Conservation (phyloP, 139 green algal genomes). For the Auxenochlorella pyrenoidosa region DNA sequence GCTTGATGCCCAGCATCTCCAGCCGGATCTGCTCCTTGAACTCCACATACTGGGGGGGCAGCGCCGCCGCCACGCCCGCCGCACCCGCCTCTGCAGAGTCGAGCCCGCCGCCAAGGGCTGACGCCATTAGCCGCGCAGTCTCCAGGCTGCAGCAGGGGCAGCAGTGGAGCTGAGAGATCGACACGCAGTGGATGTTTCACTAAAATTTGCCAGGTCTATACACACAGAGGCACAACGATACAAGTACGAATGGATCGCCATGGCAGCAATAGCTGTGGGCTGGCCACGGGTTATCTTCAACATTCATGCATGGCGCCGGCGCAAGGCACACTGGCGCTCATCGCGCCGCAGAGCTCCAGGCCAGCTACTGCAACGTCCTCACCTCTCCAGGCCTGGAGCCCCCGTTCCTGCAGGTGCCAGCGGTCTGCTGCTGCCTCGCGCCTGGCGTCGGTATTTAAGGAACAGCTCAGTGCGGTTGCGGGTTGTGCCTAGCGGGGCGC, state of each 20-base stretch:
- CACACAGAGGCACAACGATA: too few species aligned
- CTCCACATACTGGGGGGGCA: slow-evolving; percentile 56
- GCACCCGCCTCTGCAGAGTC: slow-evolving; percentile 47
- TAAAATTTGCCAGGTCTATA: too few species aligned
- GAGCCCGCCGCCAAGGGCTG: slow-evolving; percentile 50
- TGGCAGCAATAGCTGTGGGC: too few species aligned
- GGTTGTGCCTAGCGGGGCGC: slow-evolving; percentile 38
- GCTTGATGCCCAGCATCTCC: slow-evolving; percentile 67
- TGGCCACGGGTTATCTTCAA: too few species aligned
- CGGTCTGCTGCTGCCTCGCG: slow-evolving; percentile 29
- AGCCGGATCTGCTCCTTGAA: slow-evolving; percentile 61
- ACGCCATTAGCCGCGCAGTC: slow-evolving; percentile 55
- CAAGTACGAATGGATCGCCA: not conserved
- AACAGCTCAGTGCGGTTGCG: slow-evolving; percentile 65
- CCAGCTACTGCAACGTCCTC: not conserved
- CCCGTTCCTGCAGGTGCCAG: not conserved
- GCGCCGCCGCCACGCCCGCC: slow-evolving; percentile 26
- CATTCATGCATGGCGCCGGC: too few species aligned
- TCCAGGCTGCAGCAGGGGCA: slow-evolving; percentile 28
- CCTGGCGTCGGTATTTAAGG: slow-evolving; percentile 60
- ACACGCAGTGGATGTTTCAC: too few species aligned
- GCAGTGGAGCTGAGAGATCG: too few species aligned
- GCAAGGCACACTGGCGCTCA: too few species aligned
- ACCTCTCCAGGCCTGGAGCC: not conserved
- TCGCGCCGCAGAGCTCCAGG: not conserved